Conservation (phyloP, 2,329 filamentous ascomycete species). For the Coniella lustricola region DNA sequence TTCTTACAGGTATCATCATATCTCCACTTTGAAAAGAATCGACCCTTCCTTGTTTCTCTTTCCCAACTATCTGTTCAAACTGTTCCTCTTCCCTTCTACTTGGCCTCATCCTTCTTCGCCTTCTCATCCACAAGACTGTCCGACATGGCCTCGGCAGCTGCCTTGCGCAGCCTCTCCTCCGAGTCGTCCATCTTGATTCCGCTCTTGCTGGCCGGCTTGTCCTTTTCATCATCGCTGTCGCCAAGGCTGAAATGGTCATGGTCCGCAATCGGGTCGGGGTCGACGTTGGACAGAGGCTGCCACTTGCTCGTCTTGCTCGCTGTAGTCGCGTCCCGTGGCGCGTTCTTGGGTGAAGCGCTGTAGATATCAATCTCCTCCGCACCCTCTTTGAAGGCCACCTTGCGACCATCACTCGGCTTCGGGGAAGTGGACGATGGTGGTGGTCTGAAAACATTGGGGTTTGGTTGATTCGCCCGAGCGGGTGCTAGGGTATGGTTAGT, state of each 20-base stretch:
- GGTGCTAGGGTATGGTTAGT: conserved; percentile 36
- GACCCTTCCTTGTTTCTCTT: too few relatives aligned
- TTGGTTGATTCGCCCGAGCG: conserved; percentile 47
- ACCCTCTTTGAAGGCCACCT: conserved; percentile 52
- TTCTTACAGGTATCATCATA: neutral
- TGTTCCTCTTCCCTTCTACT: conserved; percentile 22
- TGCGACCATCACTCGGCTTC: conserved; percentile 40
- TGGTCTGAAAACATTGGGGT: conserved; percentile 75
- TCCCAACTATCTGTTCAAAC: neutral
- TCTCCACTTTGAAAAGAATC: conserved; percentile 16
- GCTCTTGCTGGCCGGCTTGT: conserved; percentile 41
- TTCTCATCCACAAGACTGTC: conserved; percentile 44
- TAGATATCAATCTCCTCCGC: conserved; percentile 79
- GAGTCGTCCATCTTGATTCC: conserved; percentile 49
- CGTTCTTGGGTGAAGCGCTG: conserved; percentile 52
- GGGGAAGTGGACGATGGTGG: conserved; percentile 47
- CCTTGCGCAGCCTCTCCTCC: conserved; percentile 57
- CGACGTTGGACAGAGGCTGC: conserved; percentile 84
- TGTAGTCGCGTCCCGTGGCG: conserved; percentile 41
- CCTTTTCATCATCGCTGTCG: conserved; percentile 87
- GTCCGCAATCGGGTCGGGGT: conserved; percentile 77
- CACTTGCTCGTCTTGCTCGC: conserved; percentile 78
- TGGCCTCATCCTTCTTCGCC: conserved; percentile 22
- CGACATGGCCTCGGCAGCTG: conserved; percentile 54
- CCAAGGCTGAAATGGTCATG: conserved; percentile 96